phyloP scores from a whole-genome alignment of 306 rosid species.

The Alnus rubra region DNA sequence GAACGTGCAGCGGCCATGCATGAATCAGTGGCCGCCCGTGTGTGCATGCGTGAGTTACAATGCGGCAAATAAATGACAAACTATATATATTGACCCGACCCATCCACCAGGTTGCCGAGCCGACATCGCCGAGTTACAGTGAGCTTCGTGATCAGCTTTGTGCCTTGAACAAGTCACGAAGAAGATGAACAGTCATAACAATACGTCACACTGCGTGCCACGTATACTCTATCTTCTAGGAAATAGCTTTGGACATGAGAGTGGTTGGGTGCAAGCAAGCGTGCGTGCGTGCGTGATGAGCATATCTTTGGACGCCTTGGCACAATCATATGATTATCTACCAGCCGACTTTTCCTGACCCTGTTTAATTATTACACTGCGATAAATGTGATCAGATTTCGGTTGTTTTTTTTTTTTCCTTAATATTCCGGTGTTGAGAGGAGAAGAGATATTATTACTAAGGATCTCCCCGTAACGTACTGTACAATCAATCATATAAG shows the following conservation, averaged over 20 bases:
- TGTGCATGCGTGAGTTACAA: slow-evolving; percentile 62
- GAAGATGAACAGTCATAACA: too few species aligned
- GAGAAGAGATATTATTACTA: not conserved
- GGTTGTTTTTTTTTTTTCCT: not conserved
- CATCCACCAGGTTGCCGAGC: too few species aligned
- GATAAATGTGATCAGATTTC: not conserved
- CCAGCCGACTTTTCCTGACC: slow-evolving; percentile 12
- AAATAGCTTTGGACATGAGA: not conserved
- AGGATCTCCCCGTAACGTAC: slow-evolving; percentile 15
- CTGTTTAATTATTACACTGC: slow-evolving; percentile 9
- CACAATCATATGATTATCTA: slow-evolving; percentile 39
- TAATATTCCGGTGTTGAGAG: not conserved
- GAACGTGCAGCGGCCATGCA: slow-evolving; percentile 65
- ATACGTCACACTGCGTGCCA: not conserved
- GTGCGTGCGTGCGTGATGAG: not conserved
- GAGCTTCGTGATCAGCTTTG: too few species aligned
- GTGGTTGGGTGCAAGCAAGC: not conserved
- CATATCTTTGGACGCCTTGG: slow-evolving; percentile 6
- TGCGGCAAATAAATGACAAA: slow-evolving; percentile 12
- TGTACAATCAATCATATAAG: not conserved
- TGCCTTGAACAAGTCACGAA: too few species aligned
- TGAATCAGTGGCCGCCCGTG: slow-evolving; percentile 32
- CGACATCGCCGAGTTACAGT: too few species aligned
- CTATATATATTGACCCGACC: too few species aligned
- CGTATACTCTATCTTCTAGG: slow-evolving; percentile 27